These are phyloP conservation scores for Phytophthora kernoviae DNA, from an alignment of 352 stramenopile genomes.

Conservation along the genomic window DNA sequence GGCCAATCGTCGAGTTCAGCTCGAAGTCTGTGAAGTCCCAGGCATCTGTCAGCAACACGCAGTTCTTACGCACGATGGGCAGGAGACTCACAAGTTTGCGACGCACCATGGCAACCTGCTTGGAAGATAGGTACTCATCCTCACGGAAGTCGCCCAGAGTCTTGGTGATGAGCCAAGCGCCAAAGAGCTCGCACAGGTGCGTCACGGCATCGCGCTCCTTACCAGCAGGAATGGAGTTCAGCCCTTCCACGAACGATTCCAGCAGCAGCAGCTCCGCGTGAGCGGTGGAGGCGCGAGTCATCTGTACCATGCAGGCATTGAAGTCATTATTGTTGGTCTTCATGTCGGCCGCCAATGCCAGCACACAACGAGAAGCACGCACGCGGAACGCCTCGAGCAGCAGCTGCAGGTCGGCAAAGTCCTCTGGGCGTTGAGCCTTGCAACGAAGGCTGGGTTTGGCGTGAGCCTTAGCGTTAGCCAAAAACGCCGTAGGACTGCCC, in stretches of 20 bases:
- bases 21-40: conserved; percentile 65
- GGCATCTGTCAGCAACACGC: conserved; percentile 43
- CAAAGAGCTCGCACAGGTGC: conserved; percentile 42
- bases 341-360: conserved; percentile 40
- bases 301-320: conserved; percentile 57
- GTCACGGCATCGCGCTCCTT: conserved; percentile 36
- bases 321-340: conserved; percentile 49
- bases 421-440: conserved; percentile 26
- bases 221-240: conserved; percentile 30
- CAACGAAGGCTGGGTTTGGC: conserved; percentile 38
- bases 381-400: conserved; percentile 44
- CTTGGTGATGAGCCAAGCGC: conserved; percentile 44
- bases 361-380: conserved; percentile 35
- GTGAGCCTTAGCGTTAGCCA: conserved; percentile 33
- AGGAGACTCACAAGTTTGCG: conserved; percentile 41
- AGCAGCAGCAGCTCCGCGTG: conserved; percentile 55
- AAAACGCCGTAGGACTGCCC: conserved; percentile 31
- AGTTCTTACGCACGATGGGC: conserved; percentile 52
- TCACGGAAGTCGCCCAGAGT: conserved; percentile 56
- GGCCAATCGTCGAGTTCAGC: conserved; percentile 69
- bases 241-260: conserved; percentile 38
- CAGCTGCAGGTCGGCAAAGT: conserved; percentile 44
- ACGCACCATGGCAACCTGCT: conserved; percentile 40
- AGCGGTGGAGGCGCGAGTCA: conserved; percentile 48
- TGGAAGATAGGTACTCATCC: conserved; percentile 53